Conservation (phyloP, 208 protist species). For the Novymonas esmeraldas region DNA sequence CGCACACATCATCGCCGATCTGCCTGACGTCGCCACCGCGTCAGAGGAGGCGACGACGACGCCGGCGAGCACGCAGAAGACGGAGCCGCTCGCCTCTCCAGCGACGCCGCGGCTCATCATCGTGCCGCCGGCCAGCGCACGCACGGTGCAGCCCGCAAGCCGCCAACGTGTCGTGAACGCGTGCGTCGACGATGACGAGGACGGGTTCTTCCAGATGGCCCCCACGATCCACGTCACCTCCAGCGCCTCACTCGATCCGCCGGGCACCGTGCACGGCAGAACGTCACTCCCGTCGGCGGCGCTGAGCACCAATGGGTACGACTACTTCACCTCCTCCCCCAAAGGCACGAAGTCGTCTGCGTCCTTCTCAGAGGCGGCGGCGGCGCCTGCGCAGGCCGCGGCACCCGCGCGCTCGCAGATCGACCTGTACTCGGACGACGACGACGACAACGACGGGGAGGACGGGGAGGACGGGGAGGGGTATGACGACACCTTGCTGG, state of each 20-base stretch:
- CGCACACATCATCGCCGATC: neutral
- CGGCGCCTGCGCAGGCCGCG: neutral
- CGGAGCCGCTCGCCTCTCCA: neutral
- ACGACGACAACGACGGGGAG: neutral
- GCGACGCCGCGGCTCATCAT: neutral
- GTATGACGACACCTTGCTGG: slow-evolving; percentile 36
- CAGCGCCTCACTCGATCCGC: neutral
- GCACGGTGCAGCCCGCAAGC: neutral
- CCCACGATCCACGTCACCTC: neutral
- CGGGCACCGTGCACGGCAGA: neutral
- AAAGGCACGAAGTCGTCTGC: neutral
- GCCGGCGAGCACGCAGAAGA: neutral
- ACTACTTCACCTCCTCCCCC: neutral
- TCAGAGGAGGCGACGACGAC: neutral
- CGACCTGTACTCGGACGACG: slow-evolving; percentile 19
- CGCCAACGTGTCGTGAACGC: slow-evolving; percentile 15
- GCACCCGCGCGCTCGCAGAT: neutral
- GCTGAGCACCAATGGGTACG: neutral
- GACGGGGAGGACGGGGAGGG: slow-evolving; percentile 32
- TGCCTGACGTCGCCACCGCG: neutral
- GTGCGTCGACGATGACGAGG: slow-evolving; percentile 36
- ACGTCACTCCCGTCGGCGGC: neutral
- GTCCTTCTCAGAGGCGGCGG: neutral
- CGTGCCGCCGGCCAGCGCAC: neutral
- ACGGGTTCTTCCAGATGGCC: slow-evolving; percentile 18